phyloP scores from a whole-genome alignment of 208 protist genomes.

The Crithidia bombi region DNA sequence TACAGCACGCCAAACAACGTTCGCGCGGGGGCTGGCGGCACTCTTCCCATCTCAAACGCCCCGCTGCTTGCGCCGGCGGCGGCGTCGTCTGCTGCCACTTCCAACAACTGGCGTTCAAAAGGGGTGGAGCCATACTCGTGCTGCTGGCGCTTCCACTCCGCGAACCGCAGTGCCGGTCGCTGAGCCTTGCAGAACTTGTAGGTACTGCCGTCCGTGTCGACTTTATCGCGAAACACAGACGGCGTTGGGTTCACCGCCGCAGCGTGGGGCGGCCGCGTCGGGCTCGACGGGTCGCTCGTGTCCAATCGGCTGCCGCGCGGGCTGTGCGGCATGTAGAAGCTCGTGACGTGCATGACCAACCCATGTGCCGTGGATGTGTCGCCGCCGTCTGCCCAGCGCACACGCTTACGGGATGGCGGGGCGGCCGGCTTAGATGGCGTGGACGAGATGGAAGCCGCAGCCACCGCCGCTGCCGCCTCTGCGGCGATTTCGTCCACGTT shows the following conservation, averaged over 20 bases:
- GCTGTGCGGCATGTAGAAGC: constrained; percentile 59
- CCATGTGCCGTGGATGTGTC: constrained; percentile 15
- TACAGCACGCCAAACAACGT: constrained; percentile 59
- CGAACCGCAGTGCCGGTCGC: constrained; percentile 50
- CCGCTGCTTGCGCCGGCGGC: neutral
- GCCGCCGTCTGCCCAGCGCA: constrained; percentile 67
- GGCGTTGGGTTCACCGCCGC: constrained; percentile 35
- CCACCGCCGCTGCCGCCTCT: constrained; percentile 13
- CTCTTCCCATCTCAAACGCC: neutral
- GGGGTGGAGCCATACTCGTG: constrained; percentile 30
- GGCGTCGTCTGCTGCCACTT: neutral
- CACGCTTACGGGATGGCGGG: constrained; percentile 34
- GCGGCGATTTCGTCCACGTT: constrained; percentile 23
- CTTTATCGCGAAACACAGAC: constrained; percentile 48
- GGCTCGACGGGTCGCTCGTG: constrained; percentile 21
- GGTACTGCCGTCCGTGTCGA: constrained; percentile 50
- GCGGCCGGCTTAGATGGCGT: constrained; percentile 10
- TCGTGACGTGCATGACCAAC: constrained; percentile 60
- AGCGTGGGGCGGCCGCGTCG: constrained; percentile 24
- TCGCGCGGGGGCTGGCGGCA: neutral
- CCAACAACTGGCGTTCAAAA: constrained; percentile 27
- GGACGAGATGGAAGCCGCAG: neutral
- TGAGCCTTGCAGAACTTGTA: constrained; percentile 69
- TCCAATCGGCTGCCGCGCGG: constrained; percentile 21
- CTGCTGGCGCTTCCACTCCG: constrained; percentile 51